Conservation (phyloP, 169 alveolate species). For the Amoebophrya sp. region DNA sequence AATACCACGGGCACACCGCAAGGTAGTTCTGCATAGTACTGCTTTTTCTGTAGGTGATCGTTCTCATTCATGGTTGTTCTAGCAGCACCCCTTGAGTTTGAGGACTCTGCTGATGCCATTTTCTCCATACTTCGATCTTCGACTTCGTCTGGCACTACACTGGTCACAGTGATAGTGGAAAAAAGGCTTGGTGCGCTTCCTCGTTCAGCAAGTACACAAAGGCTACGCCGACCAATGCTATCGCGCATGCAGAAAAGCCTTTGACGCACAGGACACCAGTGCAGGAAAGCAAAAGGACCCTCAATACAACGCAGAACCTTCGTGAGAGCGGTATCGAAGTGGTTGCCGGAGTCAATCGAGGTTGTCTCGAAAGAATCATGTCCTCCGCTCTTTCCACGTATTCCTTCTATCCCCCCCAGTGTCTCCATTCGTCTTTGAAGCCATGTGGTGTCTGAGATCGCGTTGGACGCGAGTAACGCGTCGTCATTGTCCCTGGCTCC, state of each 20-base stretch:
- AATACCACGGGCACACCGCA: too few species aligned
- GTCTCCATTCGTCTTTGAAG: neutral
- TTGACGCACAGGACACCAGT: neutral
- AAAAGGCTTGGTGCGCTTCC: slow-evolving; percentile 8
- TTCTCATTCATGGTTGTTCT: neutral
- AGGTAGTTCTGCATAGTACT: too few species aligned
- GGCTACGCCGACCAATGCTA: slow-evolving; percentile 23
- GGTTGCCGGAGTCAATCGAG: neutral
- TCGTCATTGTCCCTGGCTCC: neutral
- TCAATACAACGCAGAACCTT: neutral
- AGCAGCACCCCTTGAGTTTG: neutral
- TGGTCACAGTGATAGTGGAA: too few species aligned
- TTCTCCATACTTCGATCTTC: too few species aligned
- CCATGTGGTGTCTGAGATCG: neutral
- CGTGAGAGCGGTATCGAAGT: too few species aligned
- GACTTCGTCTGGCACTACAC: too few species aligned
- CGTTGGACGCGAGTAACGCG: neutral
- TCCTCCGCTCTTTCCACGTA: neutral
- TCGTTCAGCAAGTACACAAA: neutral
- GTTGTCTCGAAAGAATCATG: neutral
- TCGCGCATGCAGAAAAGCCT: slow-evolving; percentile 25
- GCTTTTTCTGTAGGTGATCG: too few species aligned
- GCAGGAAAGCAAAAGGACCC: slow-evolving; percentile 33
- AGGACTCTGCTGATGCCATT: too few species aligned
- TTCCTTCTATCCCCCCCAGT: neutral